phyloP scores from a whole-genome alignment of 192 early-diverging fungal genomes.

The Paraglomus brasilianum region DNA sequence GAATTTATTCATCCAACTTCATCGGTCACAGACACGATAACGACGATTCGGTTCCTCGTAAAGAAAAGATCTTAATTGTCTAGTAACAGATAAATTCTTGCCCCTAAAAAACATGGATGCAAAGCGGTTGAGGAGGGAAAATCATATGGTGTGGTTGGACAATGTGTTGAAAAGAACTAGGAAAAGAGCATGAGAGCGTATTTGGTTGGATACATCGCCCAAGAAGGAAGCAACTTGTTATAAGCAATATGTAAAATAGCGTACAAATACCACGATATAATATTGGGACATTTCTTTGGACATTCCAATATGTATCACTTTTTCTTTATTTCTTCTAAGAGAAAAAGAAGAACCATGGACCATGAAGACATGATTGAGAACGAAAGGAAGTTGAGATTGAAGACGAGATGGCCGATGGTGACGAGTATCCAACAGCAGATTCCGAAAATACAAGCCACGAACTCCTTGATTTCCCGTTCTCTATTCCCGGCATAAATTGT shows the following conservation, averaged over 20 bases:
- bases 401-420: background rate
- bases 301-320: conserved; percentile 75
- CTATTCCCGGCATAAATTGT: too few species aligned
- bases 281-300: conserved; percentile 69
- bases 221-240: conserved; percentile 42
- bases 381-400: background rate
- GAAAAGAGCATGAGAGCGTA: conserved; percentile 50
- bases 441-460: background rate
- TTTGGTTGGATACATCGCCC: conserved; percentile 69
- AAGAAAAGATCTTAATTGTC: conserved; percentile 52
- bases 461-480: too few species aligned
- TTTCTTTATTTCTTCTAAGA: conserved; percentile 48
- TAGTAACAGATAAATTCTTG: conserved; percentile 49
- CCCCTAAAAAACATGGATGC: conserved; percentile 48
- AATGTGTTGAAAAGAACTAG: conserved; percentile 52
- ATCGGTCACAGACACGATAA: conserved; percentile 68
- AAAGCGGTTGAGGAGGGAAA: conserved; percentile 47
- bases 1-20: background rate
- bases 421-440: conserved; percentile 7
- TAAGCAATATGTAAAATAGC: conserved; percentile 44
- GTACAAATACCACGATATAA: conserved; percentile 47
- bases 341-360: conserved; percentile 1
- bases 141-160: conserved; percentile 69
- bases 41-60: conserved; percentile 62
- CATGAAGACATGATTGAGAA: conserved; percentile 16